A percentile compares a stretch with the other conserved stretches of the same genome.
Evolutionary conservation across 805 yeast genomes (phyloP).

Genomic region (Tetrapisispora namnaoensis): DNA sequence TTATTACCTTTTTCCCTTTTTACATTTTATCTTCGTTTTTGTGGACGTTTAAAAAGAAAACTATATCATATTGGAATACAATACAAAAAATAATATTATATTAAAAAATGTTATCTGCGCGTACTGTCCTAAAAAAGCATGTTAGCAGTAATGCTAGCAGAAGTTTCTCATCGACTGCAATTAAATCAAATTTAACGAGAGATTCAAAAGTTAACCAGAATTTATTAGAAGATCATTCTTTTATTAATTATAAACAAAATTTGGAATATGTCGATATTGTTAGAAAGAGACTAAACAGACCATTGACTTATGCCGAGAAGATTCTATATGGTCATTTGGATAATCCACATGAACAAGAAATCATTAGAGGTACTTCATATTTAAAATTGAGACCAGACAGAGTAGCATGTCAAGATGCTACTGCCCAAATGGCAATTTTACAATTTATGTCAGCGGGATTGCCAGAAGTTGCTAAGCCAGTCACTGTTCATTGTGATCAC

Average conservation of each 20-base stretch:
- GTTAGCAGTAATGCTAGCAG: conserved; percentile 34
- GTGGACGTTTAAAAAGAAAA: too few species aligned
- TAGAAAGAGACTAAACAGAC: conserved; percentile 71
- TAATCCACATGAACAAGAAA: conserved; percentile 80
- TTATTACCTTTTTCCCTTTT: too few species aligned
- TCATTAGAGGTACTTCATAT: conserved; percentile 81
- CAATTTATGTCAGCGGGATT: conserved; percentile 95
- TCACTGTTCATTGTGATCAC: conserved; percentile 96
- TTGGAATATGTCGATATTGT: conserved; percentile 82
- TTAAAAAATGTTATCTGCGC: conserved; percentile 27
- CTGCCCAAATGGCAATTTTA: conserved; percentile 95
- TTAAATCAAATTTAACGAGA: conserved; percentile 32
- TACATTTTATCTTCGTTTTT: too few species aligned
- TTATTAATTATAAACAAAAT: conserved; percentile 85
- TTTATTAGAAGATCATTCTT: conserved; percentile 72
- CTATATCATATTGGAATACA: too few species aligned
- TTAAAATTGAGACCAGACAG: conserved; percentile 94
- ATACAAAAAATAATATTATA: neutral
- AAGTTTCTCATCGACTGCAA: conserved; percentile 9
- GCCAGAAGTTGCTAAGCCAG: conserved; percentile 86
- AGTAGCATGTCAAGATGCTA: conserved; percentile 98
- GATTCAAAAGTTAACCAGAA: conserved; percentile 76
- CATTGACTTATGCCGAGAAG: conserved; percentile 92
- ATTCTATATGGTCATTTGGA: conserved; percentile 90
- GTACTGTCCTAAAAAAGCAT: conserved; percentile 17